These are phyloP conservation scores for Cryptosporidium sp. DNA, from an alignment of 169 alveolate species.

Conservation along the genomic window DNA sequence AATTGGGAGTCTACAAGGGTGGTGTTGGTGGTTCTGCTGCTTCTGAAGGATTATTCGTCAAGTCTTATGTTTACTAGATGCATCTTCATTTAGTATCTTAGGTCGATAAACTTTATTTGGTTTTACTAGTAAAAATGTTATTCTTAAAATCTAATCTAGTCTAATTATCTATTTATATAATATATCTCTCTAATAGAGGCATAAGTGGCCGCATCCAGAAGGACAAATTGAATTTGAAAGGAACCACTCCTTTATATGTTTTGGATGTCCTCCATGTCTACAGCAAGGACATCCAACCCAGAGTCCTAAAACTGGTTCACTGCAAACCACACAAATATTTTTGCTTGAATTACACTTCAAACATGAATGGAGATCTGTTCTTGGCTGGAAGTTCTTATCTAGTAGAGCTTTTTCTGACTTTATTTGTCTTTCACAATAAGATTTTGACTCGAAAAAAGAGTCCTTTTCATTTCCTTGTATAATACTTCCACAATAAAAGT, in stretches of 20 bases:
- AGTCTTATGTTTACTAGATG: constrained; percentile 58
- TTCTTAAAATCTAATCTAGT: neutral
- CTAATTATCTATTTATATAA: neutral
- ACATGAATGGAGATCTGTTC: constrained; percentile 15
- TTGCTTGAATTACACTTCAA: constrained; percentile 12
- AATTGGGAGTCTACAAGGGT: constrained; percentile 90
- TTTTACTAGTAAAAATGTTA: too few species aligned
- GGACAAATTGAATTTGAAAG: constrained; percentile 46
- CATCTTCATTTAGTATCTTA: neutral
- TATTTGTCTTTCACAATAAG: neutral
- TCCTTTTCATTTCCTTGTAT: neutral
- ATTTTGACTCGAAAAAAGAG: neutral
- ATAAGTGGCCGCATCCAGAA: constrained; percentile 70
- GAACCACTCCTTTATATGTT: constrained; percentile 42
- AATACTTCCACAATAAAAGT: constrained; percentile 53
- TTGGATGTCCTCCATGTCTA: constrained; percentile 74
- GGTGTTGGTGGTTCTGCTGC: constrained; percentile 83
- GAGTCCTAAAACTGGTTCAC: constrained; percentile 40
- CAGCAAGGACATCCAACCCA: constrained; percentile 66
- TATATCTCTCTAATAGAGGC: neutral
- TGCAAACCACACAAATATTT: constrained; percentile 40
- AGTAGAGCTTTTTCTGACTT: neutral
- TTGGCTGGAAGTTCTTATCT: neutral
- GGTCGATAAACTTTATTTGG: neutral
- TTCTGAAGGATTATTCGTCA: constrained; percentile 59